These are phyloP conservation scores for Podaxis rugospora DNA, from an alignment of 768 basidiomycete genomes.

Conservation along the genomic window DNA sequence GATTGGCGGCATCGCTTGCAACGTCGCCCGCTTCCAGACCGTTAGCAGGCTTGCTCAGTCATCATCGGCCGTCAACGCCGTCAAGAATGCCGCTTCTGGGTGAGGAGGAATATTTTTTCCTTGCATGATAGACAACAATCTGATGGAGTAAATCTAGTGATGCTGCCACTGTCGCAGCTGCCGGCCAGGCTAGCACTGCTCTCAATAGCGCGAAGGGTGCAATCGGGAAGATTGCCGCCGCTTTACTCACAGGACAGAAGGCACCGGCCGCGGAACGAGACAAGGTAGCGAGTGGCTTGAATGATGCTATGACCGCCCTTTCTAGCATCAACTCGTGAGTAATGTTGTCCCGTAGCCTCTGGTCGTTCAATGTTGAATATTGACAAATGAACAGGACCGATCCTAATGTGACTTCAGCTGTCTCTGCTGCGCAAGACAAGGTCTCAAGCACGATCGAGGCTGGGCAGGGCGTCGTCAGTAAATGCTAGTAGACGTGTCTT, in stretches of 20 bases:
- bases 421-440: constrained; percentile 15
- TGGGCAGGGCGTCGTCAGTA: constrained; percentile 18
- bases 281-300: constrained; percentile 18
- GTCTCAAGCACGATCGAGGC: constrained; percentile 20
- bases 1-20: constrained; percentile 16
- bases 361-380: background rate
- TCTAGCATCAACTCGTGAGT: constrained; percentile 21
- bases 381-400: constrained; percentile 15
- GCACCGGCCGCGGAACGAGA: constrained; percentile 21
- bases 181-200: constrained; percentile 17
- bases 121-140: background rate
- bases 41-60: constrained; percentile 17
- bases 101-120: constrained; percentile 3
- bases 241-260: constrained; percentile 16
- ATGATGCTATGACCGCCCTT: constrained; percentile 18
- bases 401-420: constrained; percentile 17
- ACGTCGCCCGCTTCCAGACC: constrained; percentile 23
- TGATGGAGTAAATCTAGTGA: constrained; percentile 14
- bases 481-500: constrained; percentile 9
- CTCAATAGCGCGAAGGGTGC: constrained; percentile 20
- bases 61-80: background rate
- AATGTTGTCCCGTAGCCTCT: background rate
- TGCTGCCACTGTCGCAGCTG: constrained; percentile 17
- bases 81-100: constrained; percentile 14
- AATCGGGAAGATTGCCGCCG: constrained; percentile 20